phyloP scores from a whole-genome alignment of 2,329 filamentous ascomycete species.

The Cephalotrichum gorgonifer region DNA sequence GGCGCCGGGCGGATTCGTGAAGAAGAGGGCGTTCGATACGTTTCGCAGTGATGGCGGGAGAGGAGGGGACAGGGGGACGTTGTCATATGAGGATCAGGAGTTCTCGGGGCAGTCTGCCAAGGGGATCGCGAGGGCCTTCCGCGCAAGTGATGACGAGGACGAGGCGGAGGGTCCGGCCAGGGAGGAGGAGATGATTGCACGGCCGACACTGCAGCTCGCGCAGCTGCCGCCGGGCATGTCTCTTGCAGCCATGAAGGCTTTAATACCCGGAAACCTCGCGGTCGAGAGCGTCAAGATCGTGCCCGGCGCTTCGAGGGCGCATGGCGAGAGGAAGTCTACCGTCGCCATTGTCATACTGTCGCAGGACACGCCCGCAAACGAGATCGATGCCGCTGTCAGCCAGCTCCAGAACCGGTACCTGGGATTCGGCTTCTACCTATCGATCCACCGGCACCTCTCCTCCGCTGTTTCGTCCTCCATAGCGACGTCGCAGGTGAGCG shows the following conservation, averaged over 20 bases:
- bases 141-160: slow-evolving; percentile 51
- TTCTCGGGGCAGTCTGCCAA: slow-evolving; percentile 36
- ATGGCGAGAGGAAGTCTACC: slow-evolving; percentile 57
- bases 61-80: slow-evolving; percentile 20
- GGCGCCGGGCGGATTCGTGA: slow-evolving; percentile 34
- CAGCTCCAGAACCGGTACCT: slow-evolving; percentile 73
- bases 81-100: slow-evolving; percentile 24
- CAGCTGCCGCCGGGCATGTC: slow-evolving; percentile 52
- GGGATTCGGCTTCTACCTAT: slow-evolving; percentile 74
- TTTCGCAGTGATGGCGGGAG: slow-evolving; percentile 32
- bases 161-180: slow-evolving; percentile 18
- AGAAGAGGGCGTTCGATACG: slow-evolving; percentile 40
- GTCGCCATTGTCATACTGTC: slow-evolving; percentile 74
- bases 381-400: slow-evolving; percentile 74
- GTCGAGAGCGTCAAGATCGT: slow-evolving; percentile 68
- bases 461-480: slow-evolving; percentile 50
- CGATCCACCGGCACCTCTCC: slow-evolving; percentile 71
- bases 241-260: slow-evolving; percentile 46
- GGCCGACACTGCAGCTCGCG: slow-evolving; percentile 51
- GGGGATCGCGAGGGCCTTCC: slow-evolving; percentile 55
- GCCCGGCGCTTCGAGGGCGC: slow-evolving; percentile 37
- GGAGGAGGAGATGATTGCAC: slow-evolving; percentile 49
- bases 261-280: slow-evolving; percentile 47
- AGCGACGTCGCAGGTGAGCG: slow-evolving; percentile 22
- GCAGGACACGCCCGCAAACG: slow-evolving; percentile 68